These are phyloP conservation scores for Geotrichum fermentans DNA, from an alignment of 1,139 yeast species.

Conservation along the genomic window DNA sequence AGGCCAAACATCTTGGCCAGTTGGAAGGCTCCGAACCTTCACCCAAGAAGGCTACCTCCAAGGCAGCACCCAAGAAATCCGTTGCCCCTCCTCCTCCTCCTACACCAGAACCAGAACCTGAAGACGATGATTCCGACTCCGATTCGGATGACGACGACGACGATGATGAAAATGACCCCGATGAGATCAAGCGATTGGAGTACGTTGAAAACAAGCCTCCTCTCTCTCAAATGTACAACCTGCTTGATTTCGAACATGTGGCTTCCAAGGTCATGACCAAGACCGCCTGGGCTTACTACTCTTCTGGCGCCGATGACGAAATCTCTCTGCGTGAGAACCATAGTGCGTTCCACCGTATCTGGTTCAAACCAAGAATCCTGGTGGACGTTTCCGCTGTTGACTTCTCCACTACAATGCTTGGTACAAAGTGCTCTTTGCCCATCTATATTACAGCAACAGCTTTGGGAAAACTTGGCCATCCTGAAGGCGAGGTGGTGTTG, in stretches of 20 bases:
- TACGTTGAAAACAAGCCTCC: conserved; percentile 53
- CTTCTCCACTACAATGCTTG: conserved; percentile 51
- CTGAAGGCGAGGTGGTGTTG: conserved; percentile 51
- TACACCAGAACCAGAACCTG: conserved; percentile 5
- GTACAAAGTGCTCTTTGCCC: conserved; percentile 44
- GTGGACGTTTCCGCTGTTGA: conserved; percentile 65
- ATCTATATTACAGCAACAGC: conserved; percentile 59
- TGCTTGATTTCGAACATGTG: conserved; percentile 76
- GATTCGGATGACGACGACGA: conserved; percentile 27
- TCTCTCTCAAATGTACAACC: conserved; percentile 60
- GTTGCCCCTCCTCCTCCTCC: conserved; percentile 12
- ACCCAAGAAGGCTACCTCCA: background rate
- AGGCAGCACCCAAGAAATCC: conserved; percentile 18
- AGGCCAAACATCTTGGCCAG: conserved; percentile 44
- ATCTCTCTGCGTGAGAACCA: conserved; percentile 85
- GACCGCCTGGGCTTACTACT: conserved; percentile 87
- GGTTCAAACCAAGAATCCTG: conserved; percentile 75
- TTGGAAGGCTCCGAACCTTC: background rate
- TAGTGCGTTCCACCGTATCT: conserved; percentile 76
- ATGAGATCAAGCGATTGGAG: conserved; percentile 35
- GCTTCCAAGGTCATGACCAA: conserved; percentile 73
- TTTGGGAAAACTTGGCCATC: conserved; percentile 51
- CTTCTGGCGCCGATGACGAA: conserved; percentile 91
- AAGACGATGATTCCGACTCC: conserved; percentile 8
- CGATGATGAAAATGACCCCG: conserved; percentile 32